phyloP scores from a whole-genome alignment of 805 yeast species.

The Komagataella pseudopastoris region DNA sequence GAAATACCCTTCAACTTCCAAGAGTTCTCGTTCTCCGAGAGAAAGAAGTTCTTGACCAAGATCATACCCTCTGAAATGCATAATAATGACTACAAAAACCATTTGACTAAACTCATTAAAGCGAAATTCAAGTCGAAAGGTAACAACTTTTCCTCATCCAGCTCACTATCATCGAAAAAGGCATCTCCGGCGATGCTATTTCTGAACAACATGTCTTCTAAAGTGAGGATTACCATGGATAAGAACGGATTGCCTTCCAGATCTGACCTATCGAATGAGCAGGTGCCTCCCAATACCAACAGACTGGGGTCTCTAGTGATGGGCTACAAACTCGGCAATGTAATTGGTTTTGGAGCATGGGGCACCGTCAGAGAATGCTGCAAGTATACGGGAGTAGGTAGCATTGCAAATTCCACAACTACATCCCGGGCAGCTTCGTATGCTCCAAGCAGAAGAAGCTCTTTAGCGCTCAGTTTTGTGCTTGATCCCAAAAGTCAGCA shows the following conservation, averaged over 20 bases:
- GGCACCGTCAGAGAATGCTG: slow-evolving; percentile 69
- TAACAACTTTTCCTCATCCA: not conserved
- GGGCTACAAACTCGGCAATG: slow-evolving; percentile 49
- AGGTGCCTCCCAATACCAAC: slow-evolving; percentile 23
- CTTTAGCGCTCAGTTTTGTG: slow-evolving; percentile 1
- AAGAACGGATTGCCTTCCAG: not conserved
- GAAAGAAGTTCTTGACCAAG: slow-evolving; percentile 21
- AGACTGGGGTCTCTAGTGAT: slow-evolving; percentile 59
- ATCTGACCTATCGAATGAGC: not conserved
- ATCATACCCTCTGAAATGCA: slow-evolving; percentile 12
- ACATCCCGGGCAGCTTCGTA: not conserved
- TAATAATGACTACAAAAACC: slow-evolving; percentile 15
- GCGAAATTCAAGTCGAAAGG: slow-evolving; percentile 3
- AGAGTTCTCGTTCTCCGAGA: slow-evolving; percentile 38
- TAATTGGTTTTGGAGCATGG: slow-evolving; percentile 86
- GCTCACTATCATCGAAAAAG: not conserved
- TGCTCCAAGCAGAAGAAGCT: slow-evolving; percentile 2
- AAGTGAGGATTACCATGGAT: not conserved
- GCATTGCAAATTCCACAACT: not conserved
- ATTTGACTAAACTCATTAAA: slow-evolving; percentile 15
- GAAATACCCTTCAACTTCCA: slow-evolving; percentile 34
- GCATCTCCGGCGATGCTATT: slow-evolving; percentile 2
- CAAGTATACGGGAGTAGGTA: not conserved
- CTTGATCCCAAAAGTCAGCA: slow-evolving; percentile 4
- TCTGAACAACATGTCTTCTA: not conserved